A percentile compares a stretch with the other conserved stretches of the same genome.
These are phyloP conservation scores for Thelonectria rubi DNA, from an alignment of 2,329 filamentous ascomycete species.

Conservation along the genomic window DNA sequence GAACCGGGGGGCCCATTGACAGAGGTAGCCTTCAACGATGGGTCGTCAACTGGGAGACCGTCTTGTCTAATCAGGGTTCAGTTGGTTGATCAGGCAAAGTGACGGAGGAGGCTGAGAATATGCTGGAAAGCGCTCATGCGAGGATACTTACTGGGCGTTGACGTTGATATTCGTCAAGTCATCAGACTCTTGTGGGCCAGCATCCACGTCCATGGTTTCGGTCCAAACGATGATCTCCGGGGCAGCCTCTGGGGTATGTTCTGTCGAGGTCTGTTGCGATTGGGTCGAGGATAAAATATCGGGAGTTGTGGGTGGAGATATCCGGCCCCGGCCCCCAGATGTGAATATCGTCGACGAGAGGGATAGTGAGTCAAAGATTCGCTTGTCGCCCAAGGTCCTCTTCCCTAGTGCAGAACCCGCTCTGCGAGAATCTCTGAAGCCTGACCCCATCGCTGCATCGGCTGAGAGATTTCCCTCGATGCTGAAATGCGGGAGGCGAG, in stretches of 20 bases:
- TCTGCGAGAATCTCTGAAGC: conserved; percentile 35
- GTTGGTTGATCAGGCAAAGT: conserved; percentile 3
- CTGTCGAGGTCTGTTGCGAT: conserved; percentile 47
- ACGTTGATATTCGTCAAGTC: conserved; percentile 35
- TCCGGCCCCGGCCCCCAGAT: conserved; percentile 40
- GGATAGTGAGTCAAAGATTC: conserved; percentile 39
- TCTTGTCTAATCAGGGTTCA: conserved; percentile 35
- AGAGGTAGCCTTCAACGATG: conserved; percentile 28
- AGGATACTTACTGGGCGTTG: conserved; percentile 42
- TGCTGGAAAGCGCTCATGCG: conserved; percentile 7
- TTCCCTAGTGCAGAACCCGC: conserved; percentile 38
- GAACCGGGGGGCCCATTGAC: conserved; percentile 49
- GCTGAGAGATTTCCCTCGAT: conserved; percentile 22
- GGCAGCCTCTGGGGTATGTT: conserved; percentile 48
- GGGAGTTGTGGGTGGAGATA: conserved; percentile 43
- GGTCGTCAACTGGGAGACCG: conserved; percentile 29
- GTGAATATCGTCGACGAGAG: conserved; percentile 38
- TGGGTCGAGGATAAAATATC: conserved; percentile 38
- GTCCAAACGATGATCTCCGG: conserved; percentile 58
- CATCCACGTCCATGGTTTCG: conserved; percentile 49
- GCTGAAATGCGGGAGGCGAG: conserved; percentile 26
- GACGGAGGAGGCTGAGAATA: background rate
- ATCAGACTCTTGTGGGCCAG: conserved; percentile 35
- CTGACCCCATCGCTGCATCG: conserved; percentile 40
- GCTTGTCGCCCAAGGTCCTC: conserved; percentile 32